Evolutionary conservation across 345 rosid genomes (phyloP), one percentile per base, ranked within the genome.

Genomic region (Punica granatum): DNA sequence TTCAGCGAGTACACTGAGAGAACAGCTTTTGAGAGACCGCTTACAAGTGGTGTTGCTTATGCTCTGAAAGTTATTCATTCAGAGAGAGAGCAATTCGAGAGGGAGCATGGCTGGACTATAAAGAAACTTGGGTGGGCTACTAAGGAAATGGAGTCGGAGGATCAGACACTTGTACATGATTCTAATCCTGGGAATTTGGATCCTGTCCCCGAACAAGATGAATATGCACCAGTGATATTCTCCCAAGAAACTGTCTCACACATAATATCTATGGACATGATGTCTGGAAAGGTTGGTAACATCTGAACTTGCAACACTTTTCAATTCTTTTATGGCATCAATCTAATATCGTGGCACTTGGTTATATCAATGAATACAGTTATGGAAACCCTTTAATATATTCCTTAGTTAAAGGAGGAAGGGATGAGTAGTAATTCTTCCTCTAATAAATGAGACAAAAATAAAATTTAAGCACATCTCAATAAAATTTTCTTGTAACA

Each of bases 1-100:
- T 94, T 94, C 76, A 78, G 91, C 63, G 86, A 91, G 75, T 93
- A 90, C 69, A 88, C 99, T 16, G 95, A 93, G 80, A 89, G 96
- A 81, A 93, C 99, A 33, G 80, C 85, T 76, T 93, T 93, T 73
- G 99, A 93, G 75, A 90, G 99, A 79, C 99, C 99, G 31, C 95
- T 93, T 69, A 93, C 99, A 0, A 93, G 99, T 76, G 99, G 99
- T 53, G 99, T 93, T 72, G 95, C 99, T 42, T 93, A 93, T 79
- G 99, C 99, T 76, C 76, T 89, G 78, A 93, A 88, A 87, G 96
- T 93, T 72, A 74, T 73, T 71, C 96, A 93, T 77, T 85, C 90
- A 16, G 83, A 85, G 75, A 93, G 97, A 74, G 85, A 83, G 75
- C 84, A 83, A 21, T 89, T 94, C 76, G 99, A 94, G 80, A 86